These are phyloP conservation scores for Malus sieversii DNA, from an alignment of 306 rosid genomes.

Conservation along the genomic window DNA sequence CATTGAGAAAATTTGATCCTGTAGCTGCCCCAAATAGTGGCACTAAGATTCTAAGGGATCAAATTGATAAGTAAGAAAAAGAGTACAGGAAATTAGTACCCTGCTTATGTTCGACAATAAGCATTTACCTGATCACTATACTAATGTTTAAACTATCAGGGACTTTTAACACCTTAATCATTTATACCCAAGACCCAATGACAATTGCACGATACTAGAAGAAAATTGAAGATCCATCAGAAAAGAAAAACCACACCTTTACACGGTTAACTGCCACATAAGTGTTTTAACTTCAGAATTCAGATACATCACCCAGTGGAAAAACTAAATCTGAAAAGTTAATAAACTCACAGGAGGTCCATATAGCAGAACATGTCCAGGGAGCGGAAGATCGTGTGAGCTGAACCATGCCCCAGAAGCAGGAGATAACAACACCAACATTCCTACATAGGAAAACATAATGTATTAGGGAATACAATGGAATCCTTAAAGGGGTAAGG, in stretches of 20 bases:
- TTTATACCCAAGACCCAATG: neutral
- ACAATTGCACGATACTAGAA: neutral
- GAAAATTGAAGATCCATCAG: neutral
- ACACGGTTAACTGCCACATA: neutral
- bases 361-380: slow-evolving; percentile 76
- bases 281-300: neutral
- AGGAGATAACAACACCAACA: slow-evolving; percentile 62
- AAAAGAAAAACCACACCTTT: neutral
- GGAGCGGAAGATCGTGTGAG: slow-evolving; percentile 64
- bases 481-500: neutral
- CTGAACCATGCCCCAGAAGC: slow-evolving; percentile 70
- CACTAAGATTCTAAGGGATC: neutral
- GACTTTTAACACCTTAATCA: neutral
- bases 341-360: slow-evolving; percentile 83
- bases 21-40: neutral
- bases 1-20: neutral
- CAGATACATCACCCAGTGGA: neutral
- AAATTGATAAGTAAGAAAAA: neutral
- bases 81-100: neutral
- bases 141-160: neutral
- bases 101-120: neutral
- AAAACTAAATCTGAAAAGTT: neutral
- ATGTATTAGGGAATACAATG: slow-evolving; percentile 7
- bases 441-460: slow-evolving; percentile 49
- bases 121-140: neutral